Evolutionary conservation across 2,329 filamentous ascomycete genomes (phyloP), one percentile per base, ranked within the genome.

Genomic region (Cordyceps sp.): DNA sequence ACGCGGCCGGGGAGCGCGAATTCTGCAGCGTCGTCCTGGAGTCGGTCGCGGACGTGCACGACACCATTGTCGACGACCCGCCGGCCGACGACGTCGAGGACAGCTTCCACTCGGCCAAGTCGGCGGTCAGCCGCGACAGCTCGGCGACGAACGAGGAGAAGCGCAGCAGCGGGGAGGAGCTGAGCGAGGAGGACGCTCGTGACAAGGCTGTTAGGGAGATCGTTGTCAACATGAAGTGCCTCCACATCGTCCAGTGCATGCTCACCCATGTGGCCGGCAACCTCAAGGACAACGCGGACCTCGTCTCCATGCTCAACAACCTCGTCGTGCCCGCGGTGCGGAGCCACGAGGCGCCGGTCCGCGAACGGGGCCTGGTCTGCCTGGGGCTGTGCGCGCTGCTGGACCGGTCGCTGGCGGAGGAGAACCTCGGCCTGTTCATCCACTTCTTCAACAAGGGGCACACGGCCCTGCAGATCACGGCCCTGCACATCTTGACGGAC

Each of bases 261-360:
- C 68, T 98, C 32, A 77, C 92, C 49, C 93, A 96, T 47, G 83
- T 98, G 9, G 69, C 81, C 33, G 83, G 84, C 37, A 81, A 81
- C 46, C 63, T 96, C 24, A 85, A 94, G 54, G 72, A 86, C 42
- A 93, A 93, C 50, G 76, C 80, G 35, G 79, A 93, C 47, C 60
- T 96, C n/a, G 83, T 93, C 4, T 82, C 82, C n/a, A 94, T 96
- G 80, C 66, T 98, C 31, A 96, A 98, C 61, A 96, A 90, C 42
- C 69, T 98, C 8, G 83, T 98, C 27, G 85, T 98, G 3, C 90
- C 90, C 6, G 90, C 90, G 19, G 88, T 98, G 13, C 77, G 88
- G 41, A 90, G 81, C 47, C 84, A 93, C 44, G 86, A 96, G 49
- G 82, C 84, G 5, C 84, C 86, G 1, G 85, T 98, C 28, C 74